Base-by-base conservation (phyloP, 805 yeast genomes). In the Barnettozyma siamensis region DNA sequence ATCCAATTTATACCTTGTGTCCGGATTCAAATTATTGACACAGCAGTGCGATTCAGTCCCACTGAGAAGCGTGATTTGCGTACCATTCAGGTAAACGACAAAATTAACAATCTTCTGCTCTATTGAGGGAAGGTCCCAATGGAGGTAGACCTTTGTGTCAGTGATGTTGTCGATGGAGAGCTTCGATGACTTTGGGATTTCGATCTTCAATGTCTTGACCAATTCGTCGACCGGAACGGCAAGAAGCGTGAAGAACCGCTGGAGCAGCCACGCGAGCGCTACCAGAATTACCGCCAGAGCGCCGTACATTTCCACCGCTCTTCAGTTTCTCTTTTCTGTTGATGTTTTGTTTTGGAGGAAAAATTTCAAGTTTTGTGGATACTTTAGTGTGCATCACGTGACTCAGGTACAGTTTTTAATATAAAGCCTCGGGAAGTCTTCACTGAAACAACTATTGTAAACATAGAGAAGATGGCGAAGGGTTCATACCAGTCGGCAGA, bases 101-200 rank as follows among this genome's bases (percentile, higher is more conserved):
- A 62, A 69, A 42, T 59, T 64, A 21, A 62, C 57, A n/a, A 67
- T 64, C 7, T 44, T 51, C 10, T 44, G 43, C 4, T 44, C 49
- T 9, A 42, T 33, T 43, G 42, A 17, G 33, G 56, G 38, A 52
- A 57, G 18, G 49, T 74, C 80, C 83, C 85, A 79, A 51, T 76
- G 84, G 26, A 79, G 43, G 20, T 67, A 68, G 30, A 76, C 71
- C 21, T 73, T 60, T 8, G 60, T 52, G 28, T 63, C 58, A 6
- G 73, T 67, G 36, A 79, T 70, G 48, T 70, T 68, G 50, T 77
- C 83, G 7, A 79, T 67, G 37, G 80, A 76, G 13, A 78, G 63
- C 35, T 62, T 58, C 3, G 83, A 82, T 7, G 74, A 64, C 41
- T 67, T 71, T 4, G 86, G 86, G 27, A 79, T 72, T 23, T 71